Conservation (phyloP, 805 yeast species). For the Nakazawaea anatomiae region DNA sequence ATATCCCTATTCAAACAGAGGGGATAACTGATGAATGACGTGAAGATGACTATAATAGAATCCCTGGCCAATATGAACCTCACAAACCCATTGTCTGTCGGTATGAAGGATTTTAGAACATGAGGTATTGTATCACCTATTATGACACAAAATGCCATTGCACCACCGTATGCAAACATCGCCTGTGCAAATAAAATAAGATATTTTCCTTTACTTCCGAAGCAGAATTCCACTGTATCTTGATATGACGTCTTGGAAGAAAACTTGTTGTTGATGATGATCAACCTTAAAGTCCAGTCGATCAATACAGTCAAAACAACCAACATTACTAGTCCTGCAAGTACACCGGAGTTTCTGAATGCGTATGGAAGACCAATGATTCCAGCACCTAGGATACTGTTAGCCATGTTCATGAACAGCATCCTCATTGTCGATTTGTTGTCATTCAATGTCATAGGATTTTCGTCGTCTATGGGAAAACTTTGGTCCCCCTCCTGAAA, state of each 20-base stretch:
- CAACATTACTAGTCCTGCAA: conserved; percentile 65
- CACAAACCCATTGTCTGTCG: conserved; percentile 36
- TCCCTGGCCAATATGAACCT: conserved; percentile 60
- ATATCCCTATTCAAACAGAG: conserved; percentile 76
- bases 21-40: conserved; percentile 75
- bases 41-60: conserved; percentile 62
- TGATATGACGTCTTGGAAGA: conserved; percentile 78
- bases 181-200: conserved; percentile 73
- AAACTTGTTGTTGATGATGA: conserved; percentile 75
- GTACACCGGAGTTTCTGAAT: conserved; percentile 68
- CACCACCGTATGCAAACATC: conserved; percentile 89
- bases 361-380: conserved; percentile 94
- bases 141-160: conserved; percentile 89
- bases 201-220: conserved; percentile 66
- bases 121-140: conserved; percentile 95
- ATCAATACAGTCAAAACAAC: conserved; percentile 59
- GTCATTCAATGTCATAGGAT: conserved; percentile 11
- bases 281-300: conserved; percentile 82
- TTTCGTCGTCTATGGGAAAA: not conserved
- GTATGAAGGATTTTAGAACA: conserved; percentile 65
- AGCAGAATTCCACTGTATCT: conserved; percentile 74
- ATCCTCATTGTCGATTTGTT: conserved; percentile 57
- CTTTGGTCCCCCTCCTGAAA: not conserved
- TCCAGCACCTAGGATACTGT: conserved; percentile 92
- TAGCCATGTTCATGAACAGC: conserved; percentile 98